These are phyloP conservation scores for Aspergillus vadensis DNA, from an alignment of 2,329 filamentous ascomycete species.

Conservation along the genomic window DNA sequence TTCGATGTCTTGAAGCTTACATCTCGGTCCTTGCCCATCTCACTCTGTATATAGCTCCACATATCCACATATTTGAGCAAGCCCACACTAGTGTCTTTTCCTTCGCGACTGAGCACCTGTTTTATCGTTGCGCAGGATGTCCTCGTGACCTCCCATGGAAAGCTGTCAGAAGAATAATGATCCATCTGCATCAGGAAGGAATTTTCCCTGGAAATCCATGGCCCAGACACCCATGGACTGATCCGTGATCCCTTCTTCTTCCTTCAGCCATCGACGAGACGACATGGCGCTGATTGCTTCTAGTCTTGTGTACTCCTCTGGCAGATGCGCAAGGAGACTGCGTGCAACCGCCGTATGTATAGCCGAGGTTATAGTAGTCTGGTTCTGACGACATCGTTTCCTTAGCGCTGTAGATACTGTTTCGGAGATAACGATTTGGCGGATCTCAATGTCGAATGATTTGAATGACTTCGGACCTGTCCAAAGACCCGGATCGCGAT, in stretches of 20 bases:
- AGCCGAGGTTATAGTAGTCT: conserved; percentile 45
- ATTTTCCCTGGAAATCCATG: conserved; percentile 34
- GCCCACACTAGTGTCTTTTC: conserved; percentile 37
- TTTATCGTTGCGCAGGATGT: conserved; percentile 34
- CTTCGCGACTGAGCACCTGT: conserved; percentile 27
- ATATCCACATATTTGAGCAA: conserved; percentile 45
- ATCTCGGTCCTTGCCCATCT: conserved; percentile 41
- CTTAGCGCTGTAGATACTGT: conserved; percentile 32
- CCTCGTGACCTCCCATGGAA: conserved; percentile 39
- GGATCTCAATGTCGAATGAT: conserved; percentile 30
- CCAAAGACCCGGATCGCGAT: conserved; percentile 37
- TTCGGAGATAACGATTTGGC: conserved; percentile 36
- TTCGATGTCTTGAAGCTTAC: conserved; percentile 50
- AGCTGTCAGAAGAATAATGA: conserved; percentile 7
- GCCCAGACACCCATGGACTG: conserved; percentile 43
- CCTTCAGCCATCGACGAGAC: conserved; percentile 38
- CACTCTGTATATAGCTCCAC: conserved; percentile 34
- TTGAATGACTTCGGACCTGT: conserved; percentile 32
- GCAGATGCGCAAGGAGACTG: conserved; percentile 38
- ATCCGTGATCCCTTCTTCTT: conserved; percentile 31
- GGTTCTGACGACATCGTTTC: conserved; percentile 37
- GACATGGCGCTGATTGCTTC: conserved; percentile 41
- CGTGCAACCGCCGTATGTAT: conserved; percentile 44
- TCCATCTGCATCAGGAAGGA: conserved; percentile 27
- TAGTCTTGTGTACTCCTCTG: conserved; percentile 33